phyloP scores from a whole-genome alignment of 495 filamentous ascomycete species.

The Penicillium roqueforti region DNA sequence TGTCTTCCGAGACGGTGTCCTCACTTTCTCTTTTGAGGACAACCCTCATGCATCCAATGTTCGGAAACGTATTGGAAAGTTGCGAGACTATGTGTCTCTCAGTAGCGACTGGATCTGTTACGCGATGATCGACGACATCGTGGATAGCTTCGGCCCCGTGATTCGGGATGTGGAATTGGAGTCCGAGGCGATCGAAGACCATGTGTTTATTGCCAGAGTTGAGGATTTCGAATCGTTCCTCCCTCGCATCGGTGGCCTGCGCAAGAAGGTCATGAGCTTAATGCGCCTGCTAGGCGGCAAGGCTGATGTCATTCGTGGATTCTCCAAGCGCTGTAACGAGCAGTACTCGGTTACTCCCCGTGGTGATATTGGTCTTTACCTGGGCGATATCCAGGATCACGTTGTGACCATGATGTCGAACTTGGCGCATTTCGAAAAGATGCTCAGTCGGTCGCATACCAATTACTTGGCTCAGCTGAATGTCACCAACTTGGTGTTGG shows the following conservation, averaged over 20 bases:
- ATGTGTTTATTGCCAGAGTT: constrained; percentile 82
- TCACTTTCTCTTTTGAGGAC: constrained; percentile 86
- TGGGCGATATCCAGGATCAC: constrained; percentile 97
- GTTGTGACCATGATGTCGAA: constrained; percentile 99
- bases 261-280: constrained; percentile 90
- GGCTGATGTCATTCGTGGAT: constrained; percentile 93
- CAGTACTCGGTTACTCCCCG: constrained; percentile 90
- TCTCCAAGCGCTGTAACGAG: constrained; percentile 97
- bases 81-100: constrained; percentile 89
- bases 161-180: constrained; percentile 82
- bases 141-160: constrained; percentile 87
- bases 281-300: constrained; percentile 94
- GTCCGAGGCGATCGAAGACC: constrained; percentile 90
- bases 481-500: constrained; percentile 79
- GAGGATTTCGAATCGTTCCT: constrained; percentile 85
- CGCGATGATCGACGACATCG: constrained; percentile 97
- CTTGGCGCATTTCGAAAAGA: constrained; percentile 93
- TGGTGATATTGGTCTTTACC: constrained; percentile 91
- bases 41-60: constrained; percentile 84
- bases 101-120: constrained; percentile 99
- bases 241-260: constrained; percentile 79
- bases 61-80: constrained; percentile 81
- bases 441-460: constrained; percentile 89
- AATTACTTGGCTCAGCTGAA: constrained; percentile 95
- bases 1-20: constrained; percentile 90